Conservation (phyloP, 495 filamentous ascomycete genomes). For the Penicillium soppii region DNA sequence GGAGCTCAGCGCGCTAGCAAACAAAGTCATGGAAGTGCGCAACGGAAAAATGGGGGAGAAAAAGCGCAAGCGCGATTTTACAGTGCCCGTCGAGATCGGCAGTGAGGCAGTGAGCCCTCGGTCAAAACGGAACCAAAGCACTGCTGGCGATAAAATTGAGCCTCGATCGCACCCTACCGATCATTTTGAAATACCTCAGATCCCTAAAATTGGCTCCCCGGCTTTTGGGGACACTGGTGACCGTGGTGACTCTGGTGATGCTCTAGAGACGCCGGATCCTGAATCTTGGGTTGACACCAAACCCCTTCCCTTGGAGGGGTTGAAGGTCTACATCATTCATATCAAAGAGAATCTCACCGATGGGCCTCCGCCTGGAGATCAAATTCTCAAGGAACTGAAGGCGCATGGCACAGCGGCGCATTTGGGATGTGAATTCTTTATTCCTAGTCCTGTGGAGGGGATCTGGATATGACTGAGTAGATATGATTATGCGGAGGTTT, state of each 20-base stretch:
- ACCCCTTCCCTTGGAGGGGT: slow-evolving; percentile 46
- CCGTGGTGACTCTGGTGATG: slow-evolving; percentile 10
- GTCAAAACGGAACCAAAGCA: slow-evolving; percentile 20
- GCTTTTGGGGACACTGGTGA: slow-evolving; percentile 9
- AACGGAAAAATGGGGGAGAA: slow-evolving; percentile 3
- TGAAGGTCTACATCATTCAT: slow-evolving; percentile 76
- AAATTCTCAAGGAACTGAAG: slow-evolving; percentile 65
- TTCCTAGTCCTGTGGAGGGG: slow-evolving; percentile 58
- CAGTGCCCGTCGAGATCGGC: neutral
- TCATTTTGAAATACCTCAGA: neutral
- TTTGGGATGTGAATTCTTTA: slow-evolving; percentile 76
- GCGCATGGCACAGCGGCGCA: slow-evolving; percentile 57
- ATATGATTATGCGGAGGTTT: neutral
- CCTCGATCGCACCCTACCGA: neutral
- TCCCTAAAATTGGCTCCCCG: slow-evolving; percentile 8
- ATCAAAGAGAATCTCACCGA: slow-evolving; percentile 74
- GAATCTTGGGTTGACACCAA: slow-evolving; percentile 19
- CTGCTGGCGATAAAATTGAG: neutral
- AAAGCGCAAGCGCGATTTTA: slow-evolving; percentile 35
- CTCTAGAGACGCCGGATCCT: slow-evolving; percentile 12
- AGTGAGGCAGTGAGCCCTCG: slow-evolving; percentile 24
- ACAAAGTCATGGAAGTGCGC: slow-evolving; percentile 50
- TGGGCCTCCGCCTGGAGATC: slow-evolving; percentile 58
- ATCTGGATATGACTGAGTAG: slow-evolving; percentile 32
- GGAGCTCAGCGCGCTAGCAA: slow-evolving; percentile 72